Evolutionary conservation across 2,329 filamentous ascomycete species (phyloP).

Genomic region (Scorias spongiosa): DNA sequence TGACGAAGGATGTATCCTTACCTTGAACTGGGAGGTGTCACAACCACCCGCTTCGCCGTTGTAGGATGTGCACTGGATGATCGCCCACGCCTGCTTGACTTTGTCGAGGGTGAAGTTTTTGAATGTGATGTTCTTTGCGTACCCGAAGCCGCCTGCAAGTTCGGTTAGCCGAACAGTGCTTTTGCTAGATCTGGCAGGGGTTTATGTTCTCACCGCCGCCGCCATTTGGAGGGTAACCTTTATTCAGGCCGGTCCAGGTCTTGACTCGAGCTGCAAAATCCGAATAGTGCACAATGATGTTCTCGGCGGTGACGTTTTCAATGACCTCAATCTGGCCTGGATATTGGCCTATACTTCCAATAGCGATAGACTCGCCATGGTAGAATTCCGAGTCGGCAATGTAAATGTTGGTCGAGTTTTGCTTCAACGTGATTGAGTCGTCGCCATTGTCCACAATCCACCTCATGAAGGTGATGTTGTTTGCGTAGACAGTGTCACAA

Average conservation of each 20-base stretch:
- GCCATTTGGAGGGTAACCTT: conserved; percentile 39
- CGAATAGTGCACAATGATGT: conserved; percentile 33
- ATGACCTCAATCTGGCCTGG: conserved; percentile 33
- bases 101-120: conserved; percentile 10
- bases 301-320: conserved; percentile 32
- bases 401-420: conserved; percentile 40
- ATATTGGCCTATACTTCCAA: conserved; percentile 44
- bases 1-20: conserved; percentile 19
- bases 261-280: conserved; percentile 39
- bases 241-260: conserved; percentile 39
- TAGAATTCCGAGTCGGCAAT: conserved; percentile 36
- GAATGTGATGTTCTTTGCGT: conserved; percentile 18
- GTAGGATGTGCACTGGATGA: conserved; percentile 3
- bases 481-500: conserved; percentile 39
- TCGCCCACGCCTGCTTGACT: conserved; percentile 1
- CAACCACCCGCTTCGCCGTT: conserved; percentile 1
- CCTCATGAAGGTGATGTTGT: conserved; percentile 35
- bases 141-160: conserved; percentile 26
- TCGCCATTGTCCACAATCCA: conserved; percentile 39
- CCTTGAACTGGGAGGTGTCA: conserved; percentile 21
- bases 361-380: conserved; percentile 37
- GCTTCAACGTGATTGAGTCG: conserved; percentile 39
- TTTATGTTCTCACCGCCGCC: conserved; percentile 27
- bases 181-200: too few relatives aligned
- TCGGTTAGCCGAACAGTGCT: not conserved